Evolutionary conservation across 495 filamentous ascomycete species (phyloP).

Genomic region (Xylaria bambusicola): DNA sequence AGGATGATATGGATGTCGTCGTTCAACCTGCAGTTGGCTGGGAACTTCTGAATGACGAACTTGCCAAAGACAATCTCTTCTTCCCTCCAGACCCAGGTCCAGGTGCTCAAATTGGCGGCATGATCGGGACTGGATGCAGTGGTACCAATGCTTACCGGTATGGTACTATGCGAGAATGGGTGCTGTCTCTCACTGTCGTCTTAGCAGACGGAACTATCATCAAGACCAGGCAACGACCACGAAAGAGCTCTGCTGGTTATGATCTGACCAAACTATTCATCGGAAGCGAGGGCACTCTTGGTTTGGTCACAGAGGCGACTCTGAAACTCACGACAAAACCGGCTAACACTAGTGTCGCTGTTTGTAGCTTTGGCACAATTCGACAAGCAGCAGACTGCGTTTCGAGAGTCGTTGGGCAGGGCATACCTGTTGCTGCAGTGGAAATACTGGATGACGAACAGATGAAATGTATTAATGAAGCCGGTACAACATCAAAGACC

Average conservation of each 20-base stretch:
- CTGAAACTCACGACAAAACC: slow-evolving; percentile 83
- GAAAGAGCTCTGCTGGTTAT: slow-evolving; percentile 85
- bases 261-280: slow-evolving; percentile 84
- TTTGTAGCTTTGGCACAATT: slow-evolving; percentile 76
- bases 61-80: slow-evolving; percentile 69
- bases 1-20: slow-evolving; percentile 76
- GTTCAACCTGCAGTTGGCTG: slow-evolving; percentile 82
- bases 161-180: slow-evolving; percentile 97
- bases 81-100: slow-evolving; percentile 84
- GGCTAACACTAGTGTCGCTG: slow-evolving; percentile 75
- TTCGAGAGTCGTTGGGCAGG: slow-evolving; percentile 73
- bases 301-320: slow-evolving; percentile 83
- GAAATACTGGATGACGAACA: slow-evolving; percentile 93
- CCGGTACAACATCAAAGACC: slow-evolving; percentile 66
- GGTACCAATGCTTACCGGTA: slow-evolving; percentile 94
- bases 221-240: slow-evolving; percentile 76
- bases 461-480: slow-evolving; percentile 88
- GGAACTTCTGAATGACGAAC: slow-evolving; percentile 74
- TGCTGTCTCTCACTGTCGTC: slow-evolving; percentile 85
- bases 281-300: slow-evolving; percentile 90
- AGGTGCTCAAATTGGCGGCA: slow-evolving; percentile 88
- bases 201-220: slow-evolving; percentile 90
- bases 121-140: slow-evolving; percentile 92
- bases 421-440: slow-evolving; percentile 82
- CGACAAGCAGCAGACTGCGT: slow-evolving; percentile 81